These are phyloP conservation scores for Salix caprea DNA, from an alignment of 345 rosid species.

Conservation along the genomic window DNA sequence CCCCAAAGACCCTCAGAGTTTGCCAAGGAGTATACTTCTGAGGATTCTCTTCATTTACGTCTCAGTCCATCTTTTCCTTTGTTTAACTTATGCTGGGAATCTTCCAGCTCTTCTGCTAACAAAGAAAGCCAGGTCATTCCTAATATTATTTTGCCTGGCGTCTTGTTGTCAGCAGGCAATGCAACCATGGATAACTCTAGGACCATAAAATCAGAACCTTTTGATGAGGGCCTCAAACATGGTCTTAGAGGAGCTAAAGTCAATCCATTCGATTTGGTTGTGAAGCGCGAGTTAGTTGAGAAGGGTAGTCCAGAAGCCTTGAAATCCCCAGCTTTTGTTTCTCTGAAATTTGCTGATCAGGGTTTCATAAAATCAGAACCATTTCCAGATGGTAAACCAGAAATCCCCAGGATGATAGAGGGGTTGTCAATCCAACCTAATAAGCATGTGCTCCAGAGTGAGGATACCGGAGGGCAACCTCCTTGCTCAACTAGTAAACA, in stretches of 20 bases:
- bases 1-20: conserved; percentile 18
- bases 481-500: conserved; percentile 3
- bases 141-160: conserved; percentile 16
- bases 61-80: conserved; percentile 35
- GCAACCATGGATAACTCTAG: conserved; percentile 18
- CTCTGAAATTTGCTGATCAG: conserved; percentile 26
- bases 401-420: conserved; percentile 13
- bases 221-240: conserved; percentile 38
- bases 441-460: conserved; percentile 2
- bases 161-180: conserved; percentile 19
- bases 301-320: conserved; percentile 21
- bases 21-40: conserved; percentile 17
- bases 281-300: conserved; percentile 45
- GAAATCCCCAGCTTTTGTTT: conserved; percentile 18
- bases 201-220: conserved; percentile 56
- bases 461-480: neutral
- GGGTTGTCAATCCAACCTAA: neutral
- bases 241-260: conserved; percentile 19
- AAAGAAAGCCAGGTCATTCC: conserved; percentile 16
- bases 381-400: conserved; percentile 25
- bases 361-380: conserved; percentile 51
- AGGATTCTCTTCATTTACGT: conserved; percentile 52
- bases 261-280: conserved; percentile 9
- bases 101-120: conserved; percentile 27
- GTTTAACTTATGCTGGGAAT: conserved; percentile 18